Evolutionary conservation across 2,329 filamentous ascomycete species (phyloP).

Genomic region (Chaetomium strumarium): DNA sequence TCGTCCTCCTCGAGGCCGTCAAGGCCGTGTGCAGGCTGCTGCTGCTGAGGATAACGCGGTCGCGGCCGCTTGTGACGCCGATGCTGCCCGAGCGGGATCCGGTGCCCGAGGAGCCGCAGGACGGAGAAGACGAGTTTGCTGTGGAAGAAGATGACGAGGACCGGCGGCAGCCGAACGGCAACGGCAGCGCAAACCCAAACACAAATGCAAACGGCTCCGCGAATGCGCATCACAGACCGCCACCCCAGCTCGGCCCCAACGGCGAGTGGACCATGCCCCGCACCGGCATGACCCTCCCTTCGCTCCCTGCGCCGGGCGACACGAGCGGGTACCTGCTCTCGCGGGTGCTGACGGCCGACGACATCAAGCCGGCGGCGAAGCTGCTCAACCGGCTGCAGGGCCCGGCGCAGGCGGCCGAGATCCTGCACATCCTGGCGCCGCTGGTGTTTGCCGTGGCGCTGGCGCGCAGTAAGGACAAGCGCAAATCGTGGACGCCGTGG

Average conservation of each 20-base stretch:
- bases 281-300: constrained; percentile 79
- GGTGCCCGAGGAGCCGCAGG: constrained; percentile 55
- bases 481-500: constrained; percentile 82
- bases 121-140: constrained; percentile 45
- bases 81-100: constrained; percentile 80
- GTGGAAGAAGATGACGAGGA: constrained; percentile 58
- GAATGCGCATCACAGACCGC: constrained; percentile 1
- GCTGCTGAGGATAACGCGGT: constrained; percentile 75
- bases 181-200: no score
- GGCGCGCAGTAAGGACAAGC: constrained; percentile 59
- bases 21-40: constrained; percentile 82
- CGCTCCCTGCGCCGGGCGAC: constrained; percentile 72
- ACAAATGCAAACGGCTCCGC: constrained; percentile 13
- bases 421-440: constrained; percentile 86
- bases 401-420: constrained; percentile 68
- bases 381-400: constrained; percentile 80
- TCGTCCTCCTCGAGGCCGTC: constrained; percentile 76
- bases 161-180: constrained; percentile 22
- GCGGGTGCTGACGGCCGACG: constrained; percentile 89
- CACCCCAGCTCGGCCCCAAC: constrained; percentile 17
- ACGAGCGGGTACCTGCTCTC: constrained; percentile 83
- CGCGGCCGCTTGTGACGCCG: constrained; percentile 74
- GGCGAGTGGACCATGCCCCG: constrained; percentile 86
- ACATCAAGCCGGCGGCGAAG: constrained; percentile 86
- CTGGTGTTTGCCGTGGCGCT: constrained; percentile 81